Evolutionary conservation across 2,329 filamentous ascomycete genomes (phyloP).

Genomic region (Pseudogymnoascus sp.): DNA sequence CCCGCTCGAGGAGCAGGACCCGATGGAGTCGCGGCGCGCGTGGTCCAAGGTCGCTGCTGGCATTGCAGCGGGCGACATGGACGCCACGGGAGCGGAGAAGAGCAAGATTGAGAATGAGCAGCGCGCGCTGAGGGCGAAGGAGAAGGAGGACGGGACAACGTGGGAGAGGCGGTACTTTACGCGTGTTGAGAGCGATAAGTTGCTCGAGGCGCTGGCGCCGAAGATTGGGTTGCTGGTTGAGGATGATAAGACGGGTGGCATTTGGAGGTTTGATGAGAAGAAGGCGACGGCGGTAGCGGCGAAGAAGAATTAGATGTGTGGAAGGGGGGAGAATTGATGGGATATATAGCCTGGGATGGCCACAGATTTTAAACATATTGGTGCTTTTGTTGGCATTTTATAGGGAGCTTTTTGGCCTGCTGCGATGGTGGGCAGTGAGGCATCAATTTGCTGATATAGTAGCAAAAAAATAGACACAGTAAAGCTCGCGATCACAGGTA

Average conservation of each 20-base stretch:
- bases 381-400: not conserved
- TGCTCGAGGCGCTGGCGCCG: slow-evolving; percentile 35
- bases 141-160: slow-evolving; percentile 62
- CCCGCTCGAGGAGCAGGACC: slow-evolving; percentile 70
- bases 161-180: slow-evolving; percentile 87
- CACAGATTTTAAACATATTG: not conserved
- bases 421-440: not conserved
- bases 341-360: not conserved
- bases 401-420: not conserved
- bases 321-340: not conserved
- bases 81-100: slow-evolving; percentile 70
- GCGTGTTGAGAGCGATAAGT: slow-evolving; percentile 36
- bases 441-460: not conserved
- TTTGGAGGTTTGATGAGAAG: slow-evolving; percentile 58
- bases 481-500: not conserved
- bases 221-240: slow-evolving; percentile 32
- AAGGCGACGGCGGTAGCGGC: slow-evolving; percentile 14
- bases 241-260: slow-evolving; percentile 59
- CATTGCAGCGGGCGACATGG: slow-evolving; percentile 77
- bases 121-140: slow-evolving; percentile 64
- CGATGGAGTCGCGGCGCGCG: slow-evolving; percentile 77
- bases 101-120: slow-evolving; percentile 84
- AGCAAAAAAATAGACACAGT: not conserved
- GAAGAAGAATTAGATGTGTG: not conserved
- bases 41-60: slow-evolving; percentile 80